Conservation (phyloP, 345 rosid species). For the Trapa bicornis region DNA sequence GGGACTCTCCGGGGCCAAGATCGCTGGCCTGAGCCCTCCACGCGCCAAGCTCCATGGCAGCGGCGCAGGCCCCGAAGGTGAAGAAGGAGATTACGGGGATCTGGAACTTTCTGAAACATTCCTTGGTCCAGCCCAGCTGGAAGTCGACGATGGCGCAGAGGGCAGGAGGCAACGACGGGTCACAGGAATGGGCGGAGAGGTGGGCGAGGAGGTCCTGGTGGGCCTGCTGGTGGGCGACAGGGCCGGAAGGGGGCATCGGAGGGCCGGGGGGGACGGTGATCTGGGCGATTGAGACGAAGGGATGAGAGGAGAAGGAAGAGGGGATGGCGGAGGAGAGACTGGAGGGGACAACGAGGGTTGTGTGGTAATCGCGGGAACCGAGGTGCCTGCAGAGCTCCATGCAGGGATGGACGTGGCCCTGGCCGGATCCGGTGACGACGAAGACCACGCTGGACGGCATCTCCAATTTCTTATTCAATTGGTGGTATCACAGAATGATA, state of each 20-base stretch:
- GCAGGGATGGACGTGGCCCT: slow-evolving; percentile 33
- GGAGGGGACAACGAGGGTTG: slow-evolving; percentile 25
- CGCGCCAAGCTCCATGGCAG: slow-evolving; percentile 20
- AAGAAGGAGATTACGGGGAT: slow-evolving; percentile 16
- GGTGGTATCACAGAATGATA: slow-evolving; percentile 1
- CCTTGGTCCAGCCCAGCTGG: slow-evolving; percentile 22
- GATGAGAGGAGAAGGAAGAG: slow-evolving; percentile 17
- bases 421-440: slow-evolving; percentile 28
- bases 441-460: slow-evolving; percentile 15
- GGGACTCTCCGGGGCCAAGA: slow-evolving; percentile 20
- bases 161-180: background rate
- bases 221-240: slow-evolving; percentile 6
- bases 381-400: slow-evolving; percentile 28
- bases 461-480: background rate
- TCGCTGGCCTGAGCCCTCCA: slow-evolving; percentile 12
- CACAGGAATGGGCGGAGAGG: slow-evolving; percentile 6
- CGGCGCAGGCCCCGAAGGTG: slow-evolving; percentile 20
- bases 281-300: slow-evolving; percentile 14
- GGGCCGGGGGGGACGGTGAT: slow-evolving; percentile 7
- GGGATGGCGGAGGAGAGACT: slow-evolving; percentile 18
- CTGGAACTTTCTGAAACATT: slow-evolving; percentile 8
- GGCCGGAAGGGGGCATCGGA: slow-evolving; percentile 5
- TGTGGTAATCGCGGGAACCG: slow-evolving; percentile 11
- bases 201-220: slow-evolving; percentile 13
- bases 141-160: slow-evolving; percentile 27